Evolutionary conservation across 306 rosid genomes (phyloP), one percentile per base, ranked within the genome.

Genomic region (Cucumis hystrix): DNA sequence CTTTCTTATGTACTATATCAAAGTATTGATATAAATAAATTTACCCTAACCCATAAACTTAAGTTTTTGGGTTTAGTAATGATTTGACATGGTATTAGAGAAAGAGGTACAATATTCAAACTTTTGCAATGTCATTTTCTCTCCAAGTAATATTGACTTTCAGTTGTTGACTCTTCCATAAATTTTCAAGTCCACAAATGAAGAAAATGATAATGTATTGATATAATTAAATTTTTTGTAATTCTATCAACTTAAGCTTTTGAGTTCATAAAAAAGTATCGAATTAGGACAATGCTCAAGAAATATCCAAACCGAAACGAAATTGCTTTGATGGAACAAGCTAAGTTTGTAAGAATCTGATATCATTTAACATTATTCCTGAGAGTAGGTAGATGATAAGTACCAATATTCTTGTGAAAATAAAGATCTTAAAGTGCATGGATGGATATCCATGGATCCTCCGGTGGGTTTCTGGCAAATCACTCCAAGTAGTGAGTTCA

Each of bases 401-500:
- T 86, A 83, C 20, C 87, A 83, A 56, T 86, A 86, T 70, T 86
- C 89, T 3, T 81, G 89, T 10, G 85, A 86, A 39, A 86, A 83
- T 81, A 79, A 82, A 49, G 89, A 86, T 56, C 80, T 8, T 47
- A 58, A 45, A 69, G 89, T 86, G 14, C 89, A 83, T 74, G 89
- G 87, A 35, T 83, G 89, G 89, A 75, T 86, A 66, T 76, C 83
- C 28, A 63, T 33, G 60, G 82, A 86, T 59, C 85, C 85, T 0
- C 70, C 78, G 0, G 75, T 85, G 5, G 99, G 97, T 37, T 92
- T 92, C 66, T 92, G 99, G 97, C 82, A 86, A 16, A 90, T 95
- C 60, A 89, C 97, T 0, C 96, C 99, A 4, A 87, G 84, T 68
- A 82, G 86, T 41, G 99, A 95, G 77, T 95, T 92, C 78, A 86